These are phyloP conservation scores for Gossypium gossypioides DNA, from an alignment of 441 rosid species.

Conservation along the genomic window DNA sequence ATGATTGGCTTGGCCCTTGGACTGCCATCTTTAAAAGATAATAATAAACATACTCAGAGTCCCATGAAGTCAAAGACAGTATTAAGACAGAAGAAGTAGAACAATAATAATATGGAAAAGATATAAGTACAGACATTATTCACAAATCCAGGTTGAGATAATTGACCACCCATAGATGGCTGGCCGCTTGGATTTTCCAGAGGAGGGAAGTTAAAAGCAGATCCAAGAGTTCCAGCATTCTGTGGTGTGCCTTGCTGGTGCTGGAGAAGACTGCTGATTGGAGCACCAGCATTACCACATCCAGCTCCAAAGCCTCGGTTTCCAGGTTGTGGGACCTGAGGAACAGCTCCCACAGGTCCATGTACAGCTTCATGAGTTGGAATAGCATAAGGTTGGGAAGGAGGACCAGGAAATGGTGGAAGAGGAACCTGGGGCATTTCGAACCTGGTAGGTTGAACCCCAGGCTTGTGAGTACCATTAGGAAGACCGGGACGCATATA, in stretches of 20 bases:
- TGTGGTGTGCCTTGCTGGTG: constrained; percentile 77
- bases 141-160: constrained; percentile 87
- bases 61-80: neutral
- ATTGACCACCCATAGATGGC: constrained; percentile 79
- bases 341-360: constrained; percentile 89
- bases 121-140: constrained; percentile 34
- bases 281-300: constrained; percentile 58
- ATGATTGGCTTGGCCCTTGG: constrained; percentile 76
- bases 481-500: constrained; percentile 66
- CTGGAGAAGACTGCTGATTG: constrained; percentile 73
- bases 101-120: neutral
- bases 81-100: neutral
- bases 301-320: constrained; percentile 86
- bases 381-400: constrained; percentile 73
- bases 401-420: constrained; percentile 67
- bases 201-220: constrained; percentile 58
- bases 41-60: constrained; percentile 14
- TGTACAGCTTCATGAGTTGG: constrained; percentile 77
- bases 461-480: constrained; percentile 80
- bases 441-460: constrained; percentile 74
- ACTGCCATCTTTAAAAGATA: constrained; percentile 39
- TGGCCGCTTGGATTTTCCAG: constrained; percentile 81
- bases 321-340: constrained; percentile 85
- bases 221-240: constrained; percentile 70
- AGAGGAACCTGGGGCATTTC: constrained; percentile 76